Evolutionary conservation across 306 rosid genomes (phyloP).

Genomic region (Luffa acutangula): DNA sequence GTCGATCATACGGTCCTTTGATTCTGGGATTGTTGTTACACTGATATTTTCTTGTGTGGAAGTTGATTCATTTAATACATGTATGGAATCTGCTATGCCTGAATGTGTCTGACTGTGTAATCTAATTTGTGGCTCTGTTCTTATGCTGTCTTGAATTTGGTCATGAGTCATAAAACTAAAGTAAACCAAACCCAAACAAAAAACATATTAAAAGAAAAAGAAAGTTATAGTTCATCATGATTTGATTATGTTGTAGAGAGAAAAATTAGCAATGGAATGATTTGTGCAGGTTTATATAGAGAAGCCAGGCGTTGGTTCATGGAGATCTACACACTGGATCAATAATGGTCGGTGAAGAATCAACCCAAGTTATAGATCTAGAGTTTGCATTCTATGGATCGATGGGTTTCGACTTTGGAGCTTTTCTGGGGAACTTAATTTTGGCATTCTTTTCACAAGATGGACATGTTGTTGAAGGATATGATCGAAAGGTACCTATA

Average conservation of each 20-base stretch:
- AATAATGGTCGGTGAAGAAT: constrained; percentile 74
- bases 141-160: no score
- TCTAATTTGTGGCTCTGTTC: no score
- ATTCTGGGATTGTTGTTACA: neutral
- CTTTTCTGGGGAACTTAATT: constrained; percentile 79
- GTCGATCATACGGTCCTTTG: neutral
- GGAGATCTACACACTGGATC: constrained; percentile 94
- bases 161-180: no score
- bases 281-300: constrained; percentile 72
- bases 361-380: constrained; percentile 86
- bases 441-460: constrained; percentile 89
- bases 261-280: no score
- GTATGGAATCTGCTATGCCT: no score
- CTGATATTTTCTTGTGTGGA: no score
- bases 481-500: constrained; percentile 57
- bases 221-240: no score
- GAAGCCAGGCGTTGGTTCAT: constrained; percentile 81
- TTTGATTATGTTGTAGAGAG: no score
- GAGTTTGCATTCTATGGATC: constrained; percentile 95
- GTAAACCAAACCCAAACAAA: no score
- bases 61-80: no score
- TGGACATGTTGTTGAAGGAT: constrained; percentile 58
- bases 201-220: no score
- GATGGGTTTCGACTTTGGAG: constrained; percentile 88
- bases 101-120: no score